A percentile compares a stretch with the other conserved stretches of the same genome.
phyloP scores from a whole-genome alignment of 371 early-diverging fungal species.

The Choanephora cucurbitarum region DNA sequence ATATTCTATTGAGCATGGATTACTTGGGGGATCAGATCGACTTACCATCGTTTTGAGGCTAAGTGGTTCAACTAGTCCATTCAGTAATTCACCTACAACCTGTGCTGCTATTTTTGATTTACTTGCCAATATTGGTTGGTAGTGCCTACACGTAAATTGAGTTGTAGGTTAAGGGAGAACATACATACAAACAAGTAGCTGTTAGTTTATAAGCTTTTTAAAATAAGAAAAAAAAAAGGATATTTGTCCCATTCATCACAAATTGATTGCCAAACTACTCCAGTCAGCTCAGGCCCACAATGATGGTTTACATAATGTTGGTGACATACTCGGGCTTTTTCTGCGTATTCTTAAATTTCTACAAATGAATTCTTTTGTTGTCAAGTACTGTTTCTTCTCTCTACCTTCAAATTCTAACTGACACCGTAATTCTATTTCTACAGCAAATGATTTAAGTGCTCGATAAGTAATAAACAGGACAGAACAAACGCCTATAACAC shows the following conservation, averaged over 20 bases:
- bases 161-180: too few relatives aligned
- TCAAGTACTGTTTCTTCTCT: background rate
- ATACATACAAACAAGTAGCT: too few relatives aligned
- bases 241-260: slow-evolving; percentile 26
- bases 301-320: slow-evolving; percentile 11
- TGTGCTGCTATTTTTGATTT: slow-evolving; percentile 16
- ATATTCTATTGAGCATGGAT: background rate
- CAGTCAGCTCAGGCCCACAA: slow-evolving; percentile 20
- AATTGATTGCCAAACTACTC: slow-evolving; percentile 12
- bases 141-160: slow-evolving; percentile 12
- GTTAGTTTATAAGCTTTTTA: too few relatives aligned
- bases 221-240: slow-evolving; percentile 6
- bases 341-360: slow-evolving; percentile 7
- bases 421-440: slow-evolving; percentile 1
- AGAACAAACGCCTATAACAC: background rate
- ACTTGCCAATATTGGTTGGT: background rate
- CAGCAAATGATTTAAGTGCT: background rate
- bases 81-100: slow-evolving; percentile 21
- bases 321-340: slow-evolving; percentile 13
- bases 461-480: background rate
- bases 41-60: slow-evolving; percentile 23
- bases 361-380: too few relatives aligned
- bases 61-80: slow-evolving; percentile 20
- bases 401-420: slow-evolving; percentile 1
- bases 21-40: background rate